A percentile compares a stretch with the other conserved stretches of the same genome.
phyloP scores from a whole-genome alignment of 2,329 filamentous ascomycete genomes.

The Alternaria alternata region DNA sequence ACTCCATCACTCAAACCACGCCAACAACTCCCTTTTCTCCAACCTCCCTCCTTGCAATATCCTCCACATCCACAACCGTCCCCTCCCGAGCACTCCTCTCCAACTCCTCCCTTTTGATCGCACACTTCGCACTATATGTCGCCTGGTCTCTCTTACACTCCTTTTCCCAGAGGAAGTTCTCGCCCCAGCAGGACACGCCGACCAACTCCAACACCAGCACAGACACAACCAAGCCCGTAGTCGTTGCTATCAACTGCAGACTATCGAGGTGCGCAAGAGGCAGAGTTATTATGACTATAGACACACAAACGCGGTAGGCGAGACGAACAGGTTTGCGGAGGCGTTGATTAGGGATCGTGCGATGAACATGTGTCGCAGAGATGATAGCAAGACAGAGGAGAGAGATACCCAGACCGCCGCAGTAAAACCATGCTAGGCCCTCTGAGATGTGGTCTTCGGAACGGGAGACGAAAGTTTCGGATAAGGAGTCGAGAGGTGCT shows the following conservation, averaged over 20 bases:
- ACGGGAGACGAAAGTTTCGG: slow-evolving; percentile 59
- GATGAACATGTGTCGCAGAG: slow-evolving; percentile 64
- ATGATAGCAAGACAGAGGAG: slow-evolving; percentile 65
- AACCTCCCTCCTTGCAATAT: slow-evolving; percentile 41
- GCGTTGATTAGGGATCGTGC: slow-evolving; percentile 59
- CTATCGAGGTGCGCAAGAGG: slow-evolving; percentile 57
- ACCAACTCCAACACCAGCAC: slow-evolving; percentile 49
- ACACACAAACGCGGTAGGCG: slow-evolving; percentile 59
- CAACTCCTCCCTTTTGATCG: slow-evolving; percentile 40
- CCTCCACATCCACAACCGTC: slow-evolving; percentile 44
- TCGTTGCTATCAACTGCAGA: slow-evolving; percentile 50
- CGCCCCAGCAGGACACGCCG: slow-evolving; percentile 38
- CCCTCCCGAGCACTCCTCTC: slow-evolving; percentile 42
- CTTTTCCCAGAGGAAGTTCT: slow-evolving; percentile 39
- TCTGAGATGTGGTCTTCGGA: slow-evolving; percentile 60
- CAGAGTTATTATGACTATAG: slow-evolving; percentile 63
- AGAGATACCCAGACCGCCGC: slow-evolving; percentile 66
- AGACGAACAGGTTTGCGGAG: slow-evolving; percentile 62
- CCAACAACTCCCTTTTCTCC: slow-evolving; percentile 35
- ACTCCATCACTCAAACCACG: neutral
- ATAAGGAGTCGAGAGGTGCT: slow-evolving; percentile 59
- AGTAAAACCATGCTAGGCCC: slow-evolving; percentile 70
- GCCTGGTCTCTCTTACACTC: slow-evolving; percentile 33
- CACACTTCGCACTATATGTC: slow-evolving; percentile 44
- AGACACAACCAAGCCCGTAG: slow-evolving; percentile 49